Evolutionary conservation across 768 basidiomycete species (phyloP).

Genomic region (Mycena haematopus): DNA sequence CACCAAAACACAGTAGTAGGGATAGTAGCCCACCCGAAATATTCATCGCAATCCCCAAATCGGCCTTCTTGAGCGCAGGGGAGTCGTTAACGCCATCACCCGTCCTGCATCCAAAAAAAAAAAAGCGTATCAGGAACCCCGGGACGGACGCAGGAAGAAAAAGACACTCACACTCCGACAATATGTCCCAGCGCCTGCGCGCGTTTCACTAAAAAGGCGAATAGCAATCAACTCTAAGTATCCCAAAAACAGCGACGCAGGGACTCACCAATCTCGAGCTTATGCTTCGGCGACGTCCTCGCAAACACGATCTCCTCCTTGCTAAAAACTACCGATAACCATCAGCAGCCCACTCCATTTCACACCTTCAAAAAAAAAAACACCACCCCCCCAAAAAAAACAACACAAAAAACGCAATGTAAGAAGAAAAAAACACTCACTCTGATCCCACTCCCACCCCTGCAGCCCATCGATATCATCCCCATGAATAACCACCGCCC

Average conservation of each 20-base stretch:
- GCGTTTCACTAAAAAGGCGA: constrained; percentile 63
- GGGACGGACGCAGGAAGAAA: not conserved
- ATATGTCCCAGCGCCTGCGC: constrained; percentile 75
- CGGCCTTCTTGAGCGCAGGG: constrained; percentile 74
- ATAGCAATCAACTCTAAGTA: not conserved
- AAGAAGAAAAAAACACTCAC: too few relatives aligned
- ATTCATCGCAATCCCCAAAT: constrained; percentile 79
- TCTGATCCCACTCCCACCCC: constrained; percentile 80
- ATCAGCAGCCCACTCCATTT: too few relatives aligned
- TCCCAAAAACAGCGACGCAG: constrained; percentile 3
- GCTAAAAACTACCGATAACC: constrained; percentile 54
- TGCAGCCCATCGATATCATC: constrained; percentile 70
- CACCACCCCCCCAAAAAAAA: too few relatives aligned
- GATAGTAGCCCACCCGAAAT: constrained; percentile 53
- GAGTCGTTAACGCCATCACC: constrained; percentile 79
- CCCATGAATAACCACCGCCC: constrained; percentile 71
- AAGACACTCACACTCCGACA: constrained; percentile 65
- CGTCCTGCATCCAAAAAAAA: constrained; percentile 57
- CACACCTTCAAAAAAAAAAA: too few relatives aligned
- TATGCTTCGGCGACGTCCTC: constrained; percentile 74
- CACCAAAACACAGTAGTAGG: too few relatives aligned
- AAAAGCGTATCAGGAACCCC: constrained; percentile 13
- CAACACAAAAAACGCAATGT: too few relatives aligned
- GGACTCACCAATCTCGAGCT: constrained; percentile 70
- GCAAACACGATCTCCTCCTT: constrained; percentile 78